Evolutionary conservation across 1,284 basidiomycete genomes (phyloP), one percentile per base, ranked within the genome.

Genomic region (Lentinula novae-zelandiae): DNA sequence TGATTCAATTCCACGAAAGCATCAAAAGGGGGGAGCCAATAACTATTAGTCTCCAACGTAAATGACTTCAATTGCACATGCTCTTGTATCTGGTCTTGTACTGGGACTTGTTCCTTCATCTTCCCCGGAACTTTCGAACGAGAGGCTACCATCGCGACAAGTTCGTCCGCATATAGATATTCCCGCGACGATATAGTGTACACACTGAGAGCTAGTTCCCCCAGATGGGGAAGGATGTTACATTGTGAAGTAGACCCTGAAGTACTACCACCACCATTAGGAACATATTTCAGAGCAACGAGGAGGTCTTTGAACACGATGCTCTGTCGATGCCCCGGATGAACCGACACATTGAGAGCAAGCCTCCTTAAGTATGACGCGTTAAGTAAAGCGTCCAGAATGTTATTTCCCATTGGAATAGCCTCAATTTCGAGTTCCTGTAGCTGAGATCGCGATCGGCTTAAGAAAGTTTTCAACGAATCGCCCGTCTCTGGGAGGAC

Each of bases 1-100:
- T 54, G 20, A 17, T n/a, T 42, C 17, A 42, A 22, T n/a, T 42
- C 53, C n/a, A n/a, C 8, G 10, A 54, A 54, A 42, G 38, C 20
- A 54, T 54, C 38, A n/a, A 54, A 54, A n/a, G 20, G 39, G 8
- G 53, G 53, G 15, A 54, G 38, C 53, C 53, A 54, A 27, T 54
- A 22, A 39, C 38, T 42, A 27, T 54, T 54, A 3, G 53, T 40
- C 15, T 54, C 53, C 36, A 54, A 12, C 4, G 38, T 42, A 20
- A 54, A 54, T 20, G 10, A 22, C 22, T 54, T 54, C 13, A 54
- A 40, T 10, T 38, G 53, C 20, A 17, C 39, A 36, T 15, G 36
- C 12, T 20, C 31, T 42, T 33, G 7, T 27, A 27, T 38, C 10
- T 20, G 33, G 2, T 22, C 34, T 33, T 36, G 27, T 27, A 27